phyloP scores from a whole-genome alignment of 2,329 filamentous ascomycete genomes.

The Xylariaceae sp. region DNA sequence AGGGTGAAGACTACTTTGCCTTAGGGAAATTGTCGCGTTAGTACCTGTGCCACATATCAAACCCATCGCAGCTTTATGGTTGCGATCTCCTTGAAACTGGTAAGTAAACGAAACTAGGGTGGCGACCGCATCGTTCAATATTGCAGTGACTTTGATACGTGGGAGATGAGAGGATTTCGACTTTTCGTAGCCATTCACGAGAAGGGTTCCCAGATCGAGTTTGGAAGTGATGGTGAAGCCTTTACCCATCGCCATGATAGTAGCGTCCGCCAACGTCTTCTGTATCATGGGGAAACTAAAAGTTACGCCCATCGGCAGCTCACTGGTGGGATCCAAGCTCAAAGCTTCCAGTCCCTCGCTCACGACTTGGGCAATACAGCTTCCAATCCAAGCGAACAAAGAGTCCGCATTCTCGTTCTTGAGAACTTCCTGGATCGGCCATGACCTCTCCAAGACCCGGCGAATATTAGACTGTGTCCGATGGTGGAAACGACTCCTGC shows the following conservation, averaged over 20 bases:
- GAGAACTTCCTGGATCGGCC: conserved; percentile 69
- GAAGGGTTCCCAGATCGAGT: conserved; percentile 56
- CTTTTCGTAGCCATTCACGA: conserved; percentile 55
- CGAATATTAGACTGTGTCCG: conserved; percentile 41
- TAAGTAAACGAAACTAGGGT: conserved; percentile 76
- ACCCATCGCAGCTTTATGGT: conserved; percentile 69
- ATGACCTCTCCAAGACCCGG: conserved; percentile 63
- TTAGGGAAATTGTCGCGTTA: conserved; percentile 75
- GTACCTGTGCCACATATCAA: conserved; percentile 78
- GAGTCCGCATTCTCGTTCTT: conserved; percentile 71
- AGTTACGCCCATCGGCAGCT: conserved; percentile 62
- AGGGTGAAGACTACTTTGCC: conserved; percentile 56
- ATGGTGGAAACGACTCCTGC: conserved; percentile 8
- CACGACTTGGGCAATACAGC: conserved; percentile 71
- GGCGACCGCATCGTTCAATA: conserved; percentile 77
- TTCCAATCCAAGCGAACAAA: conserved; percentile 77
- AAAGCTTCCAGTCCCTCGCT: conserved; percentile 48
- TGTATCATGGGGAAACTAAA: conserved; percentile 70
- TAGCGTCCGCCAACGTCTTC: conserved; percentile 57
- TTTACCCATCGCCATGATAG: conserved; percentile 65
- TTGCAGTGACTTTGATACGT: conserved; percentile 65
- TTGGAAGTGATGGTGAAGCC: conserved; percentile 59
- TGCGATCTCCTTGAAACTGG: conserved; percentile 56
- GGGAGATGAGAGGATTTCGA: conserved; percentile 51
- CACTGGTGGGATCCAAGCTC: conserved; percentile 39